Evolutionary conservation across 2,329 filamentous ascomycete genomes (phyloP).

Genomic region (Cladophialophora exuberans): DNA sequence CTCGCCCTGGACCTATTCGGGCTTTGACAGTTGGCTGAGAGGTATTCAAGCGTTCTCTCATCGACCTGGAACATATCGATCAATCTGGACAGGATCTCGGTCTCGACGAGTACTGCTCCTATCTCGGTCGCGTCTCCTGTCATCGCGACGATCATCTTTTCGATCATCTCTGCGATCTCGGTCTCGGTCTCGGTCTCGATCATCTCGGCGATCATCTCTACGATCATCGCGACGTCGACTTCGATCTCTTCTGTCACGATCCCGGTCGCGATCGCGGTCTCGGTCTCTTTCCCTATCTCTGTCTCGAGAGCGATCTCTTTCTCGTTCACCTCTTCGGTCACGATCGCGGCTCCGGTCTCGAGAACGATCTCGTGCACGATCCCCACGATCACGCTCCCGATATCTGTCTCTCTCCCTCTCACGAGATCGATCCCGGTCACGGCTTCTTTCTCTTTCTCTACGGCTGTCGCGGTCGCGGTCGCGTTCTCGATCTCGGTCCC

Average conservation of each 20-base stretch:
- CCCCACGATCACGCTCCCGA: conserved; percentile 26
- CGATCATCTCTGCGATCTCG: conserved; percentile 17
- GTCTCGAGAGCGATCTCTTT: conserved; percentile 35
- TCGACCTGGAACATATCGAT: conserved; percentile 32
- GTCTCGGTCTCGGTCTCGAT: conserved; percentile 13
- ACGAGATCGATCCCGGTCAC: conserved; percentile 20
- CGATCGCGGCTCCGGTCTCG: conserved; percentile 16
- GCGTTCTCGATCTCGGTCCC: conserved; percentile 8
- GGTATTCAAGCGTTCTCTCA: background rate
- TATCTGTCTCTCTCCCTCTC: conserved; percentile 31
- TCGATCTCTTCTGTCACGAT: conserved; percentile 17
- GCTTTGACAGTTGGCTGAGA: conserved; percentile 16
- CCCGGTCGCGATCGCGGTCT: conserved; percentile 34
- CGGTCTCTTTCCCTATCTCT: conserved; percentile 27
- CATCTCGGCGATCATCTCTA: conserved; percentile 23
- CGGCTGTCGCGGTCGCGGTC: conserved; percentile 24
- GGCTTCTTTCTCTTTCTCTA: conserved; percentile 13
- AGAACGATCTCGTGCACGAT: conserved; percentile 25
- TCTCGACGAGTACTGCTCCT: conserved; percentile 25
- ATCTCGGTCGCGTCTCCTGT: conserved; percentile 23
- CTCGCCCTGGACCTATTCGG: conserved; percentile 7
- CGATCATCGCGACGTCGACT: conserved; percentile 20
- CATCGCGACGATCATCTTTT: conserved; percentile 22
- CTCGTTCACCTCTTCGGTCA: conserved; percentile 25
- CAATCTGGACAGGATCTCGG: conserved; percentile 28